Evolutionary conservation across 2,329 filamentous ascomycete genomes (phyloP).

Genomic region (Pseudogymnoascus verrucosus): DNA sequence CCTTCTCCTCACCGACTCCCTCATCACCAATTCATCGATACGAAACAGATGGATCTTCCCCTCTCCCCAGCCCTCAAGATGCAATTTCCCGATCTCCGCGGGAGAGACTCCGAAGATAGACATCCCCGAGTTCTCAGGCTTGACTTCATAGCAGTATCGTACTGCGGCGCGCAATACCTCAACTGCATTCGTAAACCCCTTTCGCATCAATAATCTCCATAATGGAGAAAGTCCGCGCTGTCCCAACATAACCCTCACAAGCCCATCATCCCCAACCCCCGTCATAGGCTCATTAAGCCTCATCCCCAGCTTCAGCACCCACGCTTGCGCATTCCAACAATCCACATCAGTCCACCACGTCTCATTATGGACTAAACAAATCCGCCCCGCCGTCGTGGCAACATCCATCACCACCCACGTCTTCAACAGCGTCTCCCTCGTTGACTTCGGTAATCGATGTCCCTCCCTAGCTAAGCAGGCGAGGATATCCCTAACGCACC

Average conservation of each 20-base stretch:
- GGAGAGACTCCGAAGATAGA: constrained; percentile 44
- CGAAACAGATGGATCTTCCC: constrained; percentile 40
- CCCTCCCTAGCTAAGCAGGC: constrained; percentile 50
- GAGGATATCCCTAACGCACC: constrained; percentile 53
- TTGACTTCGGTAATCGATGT: constrained; percentile 44
- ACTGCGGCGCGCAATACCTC: constrained; percentile 52
- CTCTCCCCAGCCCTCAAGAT: constrained; percentile 49
- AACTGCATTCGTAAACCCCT: constrained; percentile 38
- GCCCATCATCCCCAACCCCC: constrained; percentile 40
- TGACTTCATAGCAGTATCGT: constrained; percentile 43
- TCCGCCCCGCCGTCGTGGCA: constrained; percentile 46
- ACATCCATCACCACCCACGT: constrained; percentile 69
- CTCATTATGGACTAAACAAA: constrained; percentile 43
- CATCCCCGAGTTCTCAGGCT: constrained; percentile 15
- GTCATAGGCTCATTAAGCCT: constrained; percentile 56
- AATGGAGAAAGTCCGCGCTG: constrained; percentile 50
- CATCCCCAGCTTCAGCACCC: constrained; percentile 67
- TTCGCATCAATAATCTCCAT: constrained; percentile 51
- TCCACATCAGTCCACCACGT: constrained; percentile 50
- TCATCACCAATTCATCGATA: constrained; percentile 50
- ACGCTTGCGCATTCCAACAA: constrained; percentile 52
- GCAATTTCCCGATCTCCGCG: constrained; percentile 42
- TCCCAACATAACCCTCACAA: constrained; percentile 52
- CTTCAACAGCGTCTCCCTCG: constrained; percentile 47
- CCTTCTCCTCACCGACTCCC: constrained; percentile 45